Evolutionary conservation across 2,329 filamentous ascomycete species (phyloP), one percentile per base, ranked within the genome.

Genomic region (Paecilomyces sp.): DNA sequence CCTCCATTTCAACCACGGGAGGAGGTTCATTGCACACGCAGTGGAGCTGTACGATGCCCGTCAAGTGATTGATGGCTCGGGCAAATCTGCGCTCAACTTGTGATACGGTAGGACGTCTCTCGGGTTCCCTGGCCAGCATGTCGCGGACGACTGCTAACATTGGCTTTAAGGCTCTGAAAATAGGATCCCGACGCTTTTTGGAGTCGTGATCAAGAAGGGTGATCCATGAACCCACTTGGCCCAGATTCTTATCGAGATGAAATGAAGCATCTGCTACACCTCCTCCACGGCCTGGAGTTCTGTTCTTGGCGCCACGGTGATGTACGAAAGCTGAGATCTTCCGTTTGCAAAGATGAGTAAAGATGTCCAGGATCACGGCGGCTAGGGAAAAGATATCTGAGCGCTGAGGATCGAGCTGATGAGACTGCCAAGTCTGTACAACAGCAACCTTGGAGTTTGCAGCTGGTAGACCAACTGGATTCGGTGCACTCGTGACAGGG

Each of bases 351-450:
- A 87, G 76, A 64, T 82, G 80, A 1, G 83, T 85, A 18, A 87
- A 66, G 50, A 88, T 82, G 63, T 87, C 83, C 18, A 87, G 72
- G 60, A 79, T 84, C 22, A 85, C 74, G 56, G 84, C 85, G 3
- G 79, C 84, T 0, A 87, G 76, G 28, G 82, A 83, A 72, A 84
- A 87, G 15, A 87, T 73, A 64, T 87, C 85, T 12, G 82, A 78
- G 47, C 74, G 64, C 54, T 70, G 68, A 30, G 70, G 68, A 55
- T 73, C 68, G 25, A 68, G 65, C 56, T 72, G 70, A 47, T 66
- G 68, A 3, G 72, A 72, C 67, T 76, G 80, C 70, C 70, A 76
- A 7, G 68, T 74, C 56, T 74, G 69, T 24, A 74, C 66, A 53
- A 76, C 63, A 18, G 72, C 66, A 30, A 65, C 67, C 11, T 68